phyloP scores from a whole-genome alignment of 1,284 basidiomycete species.

The Amylostereum areolatum region DNA sequence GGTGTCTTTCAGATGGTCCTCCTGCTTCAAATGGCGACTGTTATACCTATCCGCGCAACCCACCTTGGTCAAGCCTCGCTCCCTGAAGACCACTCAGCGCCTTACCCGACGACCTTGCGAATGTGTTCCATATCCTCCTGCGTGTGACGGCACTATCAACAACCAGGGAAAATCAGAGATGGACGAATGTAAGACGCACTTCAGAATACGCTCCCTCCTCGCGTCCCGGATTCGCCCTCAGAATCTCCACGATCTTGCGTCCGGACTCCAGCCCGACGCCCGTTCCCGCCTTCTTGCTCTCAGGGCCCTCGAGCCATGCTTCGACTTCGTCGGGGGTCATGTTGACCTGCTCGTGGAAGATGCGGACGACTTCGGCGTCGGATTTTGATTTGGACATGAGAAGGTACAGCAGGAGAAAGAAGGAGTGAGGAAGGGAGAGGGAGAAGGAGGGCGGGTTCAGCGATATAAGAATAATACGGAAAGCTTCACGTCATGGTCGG shows the following conservation, averaged over 20 bases:
- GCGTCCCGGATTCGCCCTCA: constrained; percentile 29
- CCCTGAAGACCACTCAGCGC: not conserved
- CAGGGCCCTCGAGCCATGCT: constrained; percentile 25
- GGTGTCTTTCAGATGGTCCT: constrained; percentile 28
- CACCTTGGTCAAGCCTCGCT: not conserved
- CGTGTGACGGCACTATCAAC: not conserved
- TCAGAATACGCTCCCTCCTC: constrained; percentile 26
- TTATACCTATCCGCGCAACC: constrained; percentile 18
- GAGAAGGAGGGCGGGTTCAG: not conserved
- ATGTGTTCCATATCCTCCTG: constrained; percentile 31
- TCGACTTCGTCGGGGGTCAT: constrained; percentile 30
- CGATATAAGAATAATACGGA: too few relatives aligned
- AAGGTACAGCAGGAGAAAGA: not conserved
- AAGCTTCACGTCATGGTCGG: too few relatives aligned
- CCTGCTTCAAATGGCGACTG: constrained; percentile 28
- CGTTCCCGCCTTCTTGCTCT: constrained; percentile 27
- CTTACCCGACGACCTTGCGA: constrained; percentile 29
- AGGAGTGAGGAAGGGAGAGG: not conserved
- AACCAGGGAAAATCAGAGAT: not conserved
- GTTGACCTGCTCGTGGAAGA: constrained; percentile 26
- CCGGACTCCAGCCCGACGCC: constrained; percentile 30
- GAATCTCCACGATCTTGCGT: constrained; percentile 27
- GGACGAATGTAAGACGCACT: constrained; percentile 9
- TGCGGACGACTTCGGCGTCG: constrained; percentile 21
- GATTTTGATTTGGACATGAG: constrained; percentile 8